Evolutionary conservation across 2,329 filamentous ascomycete species (phyloP).

Genomic region (Fusarium marasasianum): DNA sequence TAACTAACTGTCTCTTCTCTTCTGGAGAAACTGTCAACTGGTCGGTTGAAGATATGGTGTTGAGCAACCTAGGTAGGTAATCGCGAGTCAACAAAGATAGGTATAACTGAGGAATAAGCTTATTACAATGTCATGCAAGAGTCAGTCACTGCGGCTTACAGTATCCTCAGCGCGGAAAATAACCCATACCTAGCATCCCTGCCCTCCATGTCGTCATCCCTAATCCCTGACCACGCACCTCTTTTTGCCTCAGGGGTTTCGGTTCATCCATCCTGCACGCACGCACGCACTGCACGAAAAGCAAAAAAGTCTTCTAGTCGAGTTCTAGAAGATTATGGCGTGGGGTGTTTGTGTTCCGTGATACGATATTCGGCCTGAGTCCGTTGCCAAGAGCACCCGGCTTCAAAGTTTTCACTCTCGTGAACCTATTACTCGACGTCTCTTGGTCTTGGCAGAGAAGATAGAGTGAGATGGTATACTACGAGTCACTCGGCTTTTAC

Average conservation of each 20-base stretch:
- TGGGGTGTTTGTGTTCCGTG: background rate
- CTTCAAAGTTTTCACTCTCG: background rate
- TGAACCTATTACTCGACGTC: background rate
- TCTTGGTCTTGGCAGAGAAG: background rate
- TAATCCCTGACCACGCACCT: slow-evolving; percentile 12
- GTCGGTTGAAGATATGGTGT: background rate
- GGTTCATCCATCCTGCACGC: background rate
- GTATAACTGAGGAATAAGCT: background rate
- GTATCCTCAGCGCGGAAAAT: background rate
- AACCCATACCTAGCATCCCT: slow-evolving; percentile 10
- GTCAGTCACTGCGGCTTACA: slow-evolving; percentile 9
- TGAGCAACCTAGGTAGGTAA: background rate
- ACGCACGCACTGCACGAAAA: background rate
- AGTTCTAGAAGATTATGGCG: slow-evolving; percentile 37
- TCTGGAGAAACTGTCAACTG: too few species aligned
- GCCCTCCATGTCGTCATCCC: slow-evolving; percentile 22
- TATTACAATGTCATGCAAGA: slow-evolving; percentile 4
- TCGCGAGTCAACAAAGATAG: background rate
- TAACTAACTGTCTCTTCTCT: background rate
- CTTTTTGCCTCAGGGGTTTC: slow-evolving; percentile 6
- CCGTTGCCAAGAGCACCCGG: slow-evolving; percentile 19
- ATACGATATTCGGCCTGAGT: slow-evolving; percentile 11
- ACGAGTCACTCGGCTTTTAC: slow-evolving; percentile 30
- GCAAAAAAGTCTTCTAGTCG: slow-evolving; percentile 26
- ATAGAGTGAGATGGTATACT: background rate